Conservation (phyloP, 164 flowering plant genomes). For the Macadamia tetraphylla region DNA sequence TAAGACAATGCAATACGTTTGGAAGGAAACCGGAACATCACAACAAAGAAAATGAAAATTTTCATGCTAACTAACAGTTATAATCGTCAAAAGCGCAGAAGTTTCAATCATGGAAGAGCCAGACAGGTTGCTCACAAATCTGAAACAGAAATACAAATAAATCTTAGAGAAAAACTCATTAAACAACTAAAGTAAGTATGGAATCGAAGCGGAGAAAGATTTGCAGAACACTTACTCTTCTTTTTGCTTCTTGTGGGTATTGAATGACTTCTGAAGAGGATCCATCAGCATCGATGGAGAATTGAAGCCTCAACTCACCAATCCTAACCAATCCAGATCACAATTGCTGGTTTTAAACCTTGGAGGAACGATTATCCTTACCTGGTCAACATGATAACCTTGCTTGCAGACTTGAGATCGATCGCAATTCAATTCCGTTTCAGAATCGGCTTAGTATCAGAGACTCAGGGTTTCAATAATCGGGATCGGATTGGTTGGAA, state of each 20-base stretch:
- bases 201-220: not conserved
- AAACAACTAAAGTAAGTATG: not conserved
- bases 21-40: not conserved
- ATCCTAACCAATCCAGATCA: no score
- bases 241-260: slow-evolving; percentile 65
- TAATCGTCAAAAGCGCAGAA: slow-evolving; percentile 39
- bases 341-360: no score
- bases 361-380: no score
- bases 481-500: no score
- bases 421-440: no score
- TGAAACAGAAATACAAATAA: slow-evolving; percentile 14
- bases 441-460: no score
- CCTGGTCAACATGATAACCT: no score
- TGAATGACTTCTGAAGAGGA: slow-evolving; percentile 34
- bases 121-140: slow-evolving; percentile 84
- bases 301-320: no score
- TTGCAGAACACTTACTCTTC: slow-evolving; percentile 45
- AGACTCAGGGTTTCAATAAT: no score
- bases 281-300: slow-evolving; percentile 28
- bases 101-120: slow-evolving; percentile 85
- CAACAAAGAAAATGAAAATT: not conserved
- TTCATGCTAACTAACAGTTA: slow-evolving; percentile 35
- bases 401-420: no score
- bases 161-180: not conserved
- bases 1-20: not conserved